Evolutionary conservation across 202 grass and related monocot species (phyloP).

Genomic region (Panicum hallii): DNA sequence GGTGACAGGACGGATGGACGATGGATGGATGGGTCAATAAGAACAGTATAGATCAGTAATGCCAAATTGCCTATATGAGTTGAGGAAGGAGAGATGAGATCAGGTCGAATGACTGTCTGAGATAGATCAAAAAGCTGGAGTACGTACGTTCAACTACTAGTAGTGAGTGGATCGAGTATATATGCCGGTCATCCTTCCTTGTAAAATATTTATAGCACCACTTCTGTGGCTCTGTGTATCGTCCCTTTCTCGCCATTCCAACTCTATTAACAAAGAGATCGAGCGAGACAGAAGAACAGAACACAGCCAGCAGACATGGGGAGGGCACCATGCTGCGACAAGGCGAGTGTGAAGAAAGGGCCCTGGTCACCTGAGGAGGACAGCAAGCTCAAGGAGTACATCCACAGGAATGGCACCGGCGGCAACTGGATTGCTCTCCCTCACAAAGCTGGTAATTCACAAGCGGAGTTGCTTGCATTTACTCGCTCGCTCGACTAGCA

Average conservation of each 20-base stretch:
- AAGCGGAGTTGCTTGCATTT: background rate
- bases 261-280: too few species aligned
- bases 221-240: too few species aligned
- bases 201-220: too few species aligned
- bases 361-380: conserved; percentile 93
- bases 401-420: conserved; percentile 64
- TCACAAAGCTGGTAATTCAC: conserved; percentile 71
- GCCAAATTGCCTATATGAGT: background rate
- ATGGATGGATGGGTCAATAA: too few species aligned
- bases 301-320: conserved; percentile 49
- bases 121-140: background rate
- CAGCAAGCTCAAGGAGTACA: conserved; percentile 74
- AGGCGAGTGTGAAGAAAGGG: conserved; percentile 79
- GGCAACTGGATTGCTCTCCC: conserved; percentile 79
- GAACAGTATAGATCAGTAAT: background rate
- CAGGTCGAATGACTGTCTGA: background rate
- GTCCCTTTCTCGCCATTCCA: too few species aligned
- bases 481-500: background rate
- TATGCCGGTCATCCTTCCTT: too few species aligned
- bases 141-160: too few species aligned
- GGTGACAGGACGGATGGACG: background rate
- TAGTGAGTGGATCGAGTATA: too few species aligned
- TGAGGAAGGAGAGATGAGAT: background rate
- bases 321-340: conserved; percentile 86
- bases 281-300: too few species aligned